These are phyloP conservation scores for Candida sanyiensis DNA, from an alignment of 805 yeast genomes.

Conservation along the genomic window DNA sequence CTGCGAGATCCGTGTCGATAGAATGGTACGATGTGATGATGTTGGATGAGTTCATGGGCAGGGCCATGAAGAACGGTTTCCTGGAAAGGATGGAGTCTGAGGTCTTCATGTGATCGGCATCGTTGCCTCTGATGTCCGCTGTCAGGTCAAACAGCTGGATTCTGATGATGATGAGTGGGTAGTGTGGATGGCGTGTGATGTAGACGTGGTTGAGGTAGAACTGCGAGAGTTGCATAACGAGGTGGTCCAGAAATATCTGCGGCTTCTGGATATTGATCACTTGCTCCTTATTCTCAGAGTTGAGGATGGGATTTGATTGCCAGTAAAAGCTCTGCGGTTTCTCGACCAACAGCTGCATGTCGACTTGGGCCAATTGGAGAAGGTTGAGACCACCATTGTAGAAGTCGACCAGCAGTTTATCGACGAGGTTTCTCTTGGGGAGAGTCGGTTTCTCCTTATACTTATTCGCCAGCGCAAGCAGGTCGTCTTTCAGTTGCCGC, in stretches of 20 bases:
- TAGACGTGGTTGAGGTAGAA: constrained; percentile 61
- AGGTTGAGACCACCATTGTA: constrained; percentile 57
- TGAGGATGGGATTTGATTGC: constrained; percentile 29
- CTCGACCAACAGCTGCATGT: constrained; percentile 58
- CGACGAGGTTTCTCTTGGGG: constrained; percentile 19
- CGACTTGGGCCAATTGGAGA: constrained; percentile 65
- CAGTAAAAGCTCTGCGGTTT: constrained; percentile 39
- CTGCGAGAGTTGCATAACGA: constrained; percentile 43
- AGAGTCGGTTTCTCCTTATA: constrained; percentile 3
- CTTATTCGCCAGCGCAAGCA: background rate
- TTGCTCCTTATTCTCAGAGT: constrained; percentile 24
- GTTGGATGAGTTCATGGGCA: constrained; percentile 63
- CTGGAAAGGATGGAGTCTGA: constrained; percentile 45
- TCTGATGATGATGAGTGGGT: constrained; percentile 56
- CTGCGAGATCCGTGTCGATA: constrained; percentile 35
- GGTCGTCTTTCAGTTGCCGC: constrained; percentile 10
- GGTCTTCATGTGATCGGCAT: constrained; percentile 12
- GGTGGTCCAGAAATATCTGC: constrained; percentile 40
- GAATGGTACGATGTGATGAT: constrained; percentile 33
- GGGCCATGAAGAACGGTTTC: constrained; percentile 58
- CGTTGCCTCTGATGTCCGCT: constrained; percentile 16
- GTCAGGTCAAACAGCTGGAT: constrained; percentile 61
- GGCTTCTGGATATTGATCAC: constrained; percentile 40
- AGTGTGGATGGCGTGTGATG: constrained; percentile 56
- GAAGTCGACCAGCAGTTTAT: constrained; percentile 23